Base-by-base conservation (phyloP, 192 early-diverging fungal species). In the Cetraspora pellucida region DNA sequence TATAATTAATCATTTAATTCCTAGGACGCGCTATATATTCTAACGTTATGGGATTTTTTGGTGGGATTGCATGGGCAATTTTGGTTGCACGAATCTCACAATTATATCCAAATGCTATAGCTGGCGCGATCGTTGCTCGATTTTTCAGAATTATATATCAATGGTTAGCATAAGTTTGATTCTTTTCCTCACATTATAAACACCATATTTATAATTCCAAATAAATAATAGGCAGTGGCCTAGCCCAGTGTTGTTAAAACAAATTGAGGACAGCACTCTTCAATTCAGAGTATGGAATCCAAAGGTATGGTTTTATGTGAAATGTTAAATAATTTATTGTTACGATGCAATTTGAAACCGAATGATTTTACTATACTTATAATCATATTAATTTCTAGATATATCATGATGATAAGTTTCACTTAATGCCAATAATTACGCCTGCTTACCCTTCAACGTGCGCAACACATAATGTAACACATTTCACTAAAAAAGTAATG, bases 51-150 rank as follows among this genome's bases (percentile, higher is more conserved):
- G 97, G 97, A 27, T 99, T 99, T 80, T 88, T 99, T 84, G 97
- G 97, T 69, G 97, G 97, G 81, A 94, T 99, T 54, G 95, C 96
- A 5, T 99, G 97, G 97, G 96, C 97, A 7, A 98, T 99, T 92
- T 84, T 95, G 17, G 94, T 97, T 17, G 97, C 96, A 28, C 84
- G 96, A 28, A 91, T 97, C 31, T 97, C 95, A 80, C 97, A 99
- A 81, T 81, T 98, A 43, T 99, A 96, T 78, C 97, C 97, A 5
- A 97, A 96, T 81, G 95, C 96, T 5, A 91, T 92, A 47, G 95
- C 94, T 3, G 93, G 91, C 21, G 83, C 90, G 3, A 93, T 99
- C 63, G 93, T 99, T 5, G 83, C 87, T 21, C 87, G 93, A 57
- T 99, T 98, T 79, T 99, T 99, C 82, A 80, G 87, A 9, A 93